Evolutionary conservation across 139 green algal species (phyloP), one percentile per base, ranked within the genome.

Genomic region (Coelastrella sp.): DNA sequence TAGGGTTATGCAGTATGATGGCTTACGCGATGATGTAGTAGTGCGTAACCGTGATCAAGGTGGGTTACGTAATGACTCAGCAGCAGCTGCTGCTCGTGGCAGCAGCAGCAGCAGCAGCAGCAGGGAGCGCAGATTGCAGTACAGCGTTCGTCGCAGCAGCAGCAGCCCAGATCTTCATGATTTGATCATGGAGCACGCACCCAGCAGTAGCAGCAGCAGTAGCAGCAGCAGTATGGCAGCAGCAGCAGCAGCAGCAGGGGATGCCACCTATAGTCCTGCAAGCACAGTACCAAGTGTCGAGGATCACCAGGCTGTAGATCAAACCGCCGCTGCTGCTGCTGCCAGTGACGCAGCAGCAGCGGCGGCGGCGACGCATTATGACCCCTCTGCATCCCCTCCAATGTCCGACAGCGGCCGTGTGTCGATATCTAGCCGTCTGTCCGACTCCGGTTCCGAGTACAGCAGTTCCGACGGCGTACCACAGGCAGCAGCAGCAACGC

Each of bases 211-310:
- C 74, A 80, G 74, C 74, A 80, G 74, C 74, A 80, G 22, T 22
- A 80, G 74, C 74, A 61, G 64, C 47, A 61, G 64, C 81, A 87
- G 60, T 60, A 20, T 68, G 61, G 58, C 79, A 73, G 79, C 79
- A 71, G 79, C 17, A 58, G 58, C 80, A 85, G 59, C 58, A 86
- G 80, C 80, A 86, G 59, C 57, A 71, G 0, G n/a, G n/a, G n/a
- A n/a, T n/a, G n/a, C n/a, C n/a, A n/a, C n/a, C n/a, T n/a, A n/a
- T n/a, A n/a, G n/a, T n/a, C n/a, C n/a, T n/a, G n/a, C n/a, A n/a
- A n/a, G n/a, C n/a, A n/a, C n/a, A n/a, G n/a, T n/a, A n/a, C n/a
- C n/a, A n/a, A 17, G 4, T 65, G 10, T 16, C 74, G n/a, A 65
- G 57, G 32, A 82, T 23, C 76, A 84, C 16, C 78, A 19, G 7